Evolutionary conservation across 257 asterid species (phyloP), one percentile per base, ranked within the genome.

Genomic region (Jacaranda copaia): DNA sequence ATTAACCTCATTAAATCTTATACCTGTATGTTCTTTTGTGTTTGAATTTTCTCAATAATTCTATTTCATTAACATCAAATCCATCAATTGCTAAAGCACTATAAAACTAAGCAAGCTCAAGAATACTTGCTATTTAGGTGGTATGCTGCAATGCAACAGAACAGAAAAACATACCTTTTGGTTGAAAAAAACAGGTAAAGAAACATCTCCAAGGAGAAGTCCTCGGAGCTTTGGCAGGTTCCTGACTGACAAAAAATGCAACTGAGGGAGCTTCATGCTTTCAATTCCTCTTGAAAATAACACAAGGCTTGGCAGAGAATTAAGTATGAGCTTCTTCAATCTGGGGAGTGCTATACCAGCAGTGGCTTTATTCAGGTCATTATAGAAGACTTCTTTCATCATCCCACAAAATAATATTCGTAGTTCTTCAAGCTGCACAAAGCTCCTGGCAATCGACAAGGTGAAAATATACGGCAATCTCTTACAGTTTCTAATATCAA

Each of bases 401-500:
- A 2, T 32, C 66, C 66, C 66, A 32, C 43, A 60, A 60, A 60
- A 60, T 60, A 60, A 11, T 60, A 60, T 11, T 60, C 43, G 66
- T 1, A 60, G 43, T 32, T 60, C 66, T 8, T 60, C 66, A 32
- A 60, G 66, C 1, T 60, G 66, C 66, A 60, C 66, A 12, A 32
- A 60, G 12, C 35, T 32, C 66, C n/a, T 13, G n/a, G 42, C 66
- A 11, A 32, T 60, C n/a, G 66, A 60, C 43, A 60, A 9, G n/a
- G 42, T 25, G 9, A 60, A 60, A 3, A 60, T 25, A 60, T 60
- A 25, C 32, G 43, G 66, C 42, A 60, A n/a, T 1, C 3, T 9
- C 66, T 60, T 60, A 12, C 66, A 60, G 15, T 32, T 60, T 60
- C 66, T 10, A 12, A 60, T 60, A 60, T 60, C 66, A 18, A 60